A percentile compares a stretch with the other conserved stretches of the same genome.
Conservation (phyloP, 2,329 filamentous ascomycete species). For the Phialophora macrospora region DNA sequence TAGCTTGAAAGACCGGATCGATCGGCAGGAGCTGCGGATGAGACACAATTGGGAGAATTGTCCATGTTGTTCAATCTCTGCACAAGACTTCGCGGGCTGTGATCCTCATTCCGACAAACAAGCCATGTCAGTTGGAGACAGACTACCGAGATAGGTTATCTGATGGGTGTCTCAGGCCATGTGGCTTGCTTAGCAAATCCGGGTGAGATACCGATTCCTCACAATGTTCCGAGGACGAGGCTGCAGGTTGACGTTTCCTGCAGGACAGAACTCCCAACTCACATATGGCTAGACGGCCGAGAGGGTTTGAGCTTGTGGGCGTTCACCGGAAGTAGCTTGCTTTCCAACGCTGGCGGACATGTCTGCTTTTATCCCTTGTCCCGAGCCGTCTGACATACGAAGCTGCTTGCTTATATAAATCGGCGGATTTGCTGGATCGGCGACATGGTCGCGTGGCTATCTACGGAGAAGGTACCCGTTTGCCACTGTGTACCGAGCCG, state of each 20-base stretch:
- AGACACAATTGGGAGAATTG: no score
- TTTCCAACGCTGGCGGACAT: neutral
- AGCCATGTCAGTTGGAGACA: no score
- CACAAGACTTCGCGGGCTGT: no score
- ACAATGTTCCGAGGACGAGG: neutral
- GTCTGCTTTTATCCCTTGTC: conserved; percentile 1
- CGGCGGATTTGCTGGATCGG: neutral
- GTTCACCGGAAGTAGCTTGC: neutral
- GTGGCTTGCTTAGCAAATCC: conserved; percentile 1
- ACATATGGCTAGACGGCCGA: neutral
- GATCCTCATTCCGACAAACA: no score
- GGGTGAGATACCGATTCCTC: neutral
- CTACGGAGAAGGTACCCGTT: conserved; percentile 5
- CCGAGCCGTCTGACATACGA: neutral
- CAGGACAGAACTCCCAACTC: neutral
- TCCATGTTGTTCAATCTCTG: no score
- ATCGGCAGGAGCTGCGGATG: neutral
- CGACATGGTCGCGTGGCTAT: neutral
- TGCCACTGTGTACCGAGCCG: conserved; percentile 4
- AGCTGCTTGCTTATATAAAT: neutral
- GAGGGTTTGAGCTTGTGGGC: neutral
- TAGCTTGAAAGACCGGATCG: neutral
- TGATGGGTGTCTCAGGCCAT: no score
- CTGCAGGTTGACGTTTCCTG: neutral
- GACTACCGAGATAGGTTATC: no score